Base-by-base conservation (phyloP, 2,329 filamentous ascomycete genomes). In the Xylaria sp. region DNA sequence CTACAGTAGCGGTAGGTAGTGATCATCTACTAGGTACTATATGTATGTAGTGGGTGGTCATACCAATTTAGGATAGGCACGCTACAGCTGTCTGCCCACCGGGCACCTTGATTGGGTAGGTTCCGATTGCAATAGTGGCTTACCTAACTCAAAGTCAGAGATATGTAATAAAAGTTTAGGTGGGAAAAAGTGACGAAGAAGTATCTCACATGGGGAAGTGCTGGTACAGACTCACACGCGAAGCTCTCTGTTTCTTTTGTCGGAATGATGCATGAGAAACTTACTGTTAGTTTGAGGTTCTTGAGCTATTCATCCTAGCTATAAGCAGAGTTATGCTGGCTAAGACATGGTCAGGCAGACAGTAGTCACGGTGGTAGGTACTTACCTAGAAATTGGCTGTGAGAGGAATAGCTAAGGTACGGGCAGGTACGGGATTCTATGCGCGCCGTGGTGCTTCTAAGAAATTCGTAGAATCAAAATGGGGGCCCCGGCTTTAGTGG, bases 381-480 rank as follows among this genome's bases (percentile, higher is more conserved):
- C 39, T 41, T 10, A 41, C 39, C 39, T 41, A 15, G 39, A 41
- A 15, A 18, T 10, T 44, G 13, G 18, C 13, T 44, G 18, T 18
- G 39, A 7, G 39, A 41, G 12, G 41, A 15, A 8, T n/a, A 46
- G 41, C 41, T 44, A 44, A 20, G 18, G 15, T 20, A 50, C 46
- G 12, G 23, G 23, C 8, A 18, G 25, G 23, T 25, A 41, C 10
- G 51, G 52, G 57, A 52, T 67, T 64, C 62, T 57, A 67, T 52
- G 52, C 54, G 58, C 52, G 57, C 62, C 61, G 60, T 66, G 51
- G 71, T 70, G 67, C 65, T 72, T 72, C 71, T 72, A 70, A 72
- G 71, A 73, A 73, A 58, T 69, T 67, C 65, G 52, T 73, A 72
- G 71, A 73, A 73, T 73, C 71, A 46, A n/a, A 60, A 31, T n/a